These are phyloP conservation scores for Arachis stenosperma DNA, from an alignment of 306 rosid species.

Conservation along the genomic window DNA sequence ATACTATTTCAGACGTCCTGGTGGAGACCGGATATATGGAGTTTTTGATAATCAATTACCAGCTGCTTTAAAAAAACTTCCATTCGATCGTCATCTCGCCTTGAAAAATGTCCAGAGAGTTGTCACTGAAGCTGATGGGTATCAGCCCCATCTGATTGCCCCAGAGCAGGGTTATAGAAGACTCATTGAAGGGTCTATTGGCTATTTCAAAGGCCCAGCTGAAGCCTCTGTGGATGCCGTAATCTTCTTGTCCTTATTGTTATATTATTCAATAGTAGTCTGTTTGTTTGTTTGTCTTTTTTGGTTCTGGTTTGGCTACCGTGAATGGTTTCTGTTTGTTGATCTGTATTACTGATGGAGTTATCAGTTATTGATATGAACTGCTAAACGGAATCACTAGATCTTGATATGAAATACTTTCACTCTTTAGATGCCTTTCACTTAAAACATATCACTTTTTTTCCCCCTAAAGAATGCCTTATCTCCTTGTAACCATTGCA, in stretches of 20 bases:
- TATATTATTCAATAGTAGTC: not conserved
- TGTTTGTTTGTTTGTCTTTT: constrained; percentile 16
- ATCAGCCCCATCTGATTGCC: constrained; percentile 98
- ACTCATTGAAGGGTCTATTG: constrained; percentile 91
- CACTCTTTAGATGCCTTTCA: constrained; percentile 1
- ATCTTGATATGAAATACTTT: constrained; percentile 17
- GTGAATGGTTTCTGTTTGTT: constrained; percentile 29
- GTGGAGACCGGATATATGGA: constrained; percentile 97
- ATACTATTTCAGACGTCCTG: constrained; percentile 77
- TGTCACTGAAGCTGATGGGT: constrained; percentile 97
- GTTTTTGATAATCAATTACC: constrained; percentile 97
- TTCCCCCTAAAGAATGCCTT: not conserved
- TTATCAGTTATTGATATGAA: constrained; percentile 9
- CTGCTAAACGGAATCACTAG: not conserved
- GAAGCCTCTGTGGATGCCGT: constrained; percentile 99
- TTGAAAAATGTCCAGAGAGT: constrained; percentile 88
- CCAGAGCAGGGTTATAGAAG: constrained; percentile 99
- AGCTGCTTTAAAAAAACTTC: constrained; percentile 94
- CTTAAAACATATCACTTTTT: not conserved
- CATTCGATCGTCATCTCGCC: constrained; percentile 93
- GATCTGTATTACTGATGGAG: constrained; percentile 21
- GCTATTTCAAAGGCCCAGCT: constrained; percentile 98
- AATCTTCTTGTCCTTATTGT: constrained; percentile 43
- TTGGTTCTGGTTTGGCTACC: not conserved
- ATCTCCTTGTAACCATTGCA: constrained; percentile 5